Evolutionary conservation across 352 stramenopile genomes (phyloP), one percentile per base, ranked within the genome.

Genomic region (Phytophthora fragariae): DNA sequence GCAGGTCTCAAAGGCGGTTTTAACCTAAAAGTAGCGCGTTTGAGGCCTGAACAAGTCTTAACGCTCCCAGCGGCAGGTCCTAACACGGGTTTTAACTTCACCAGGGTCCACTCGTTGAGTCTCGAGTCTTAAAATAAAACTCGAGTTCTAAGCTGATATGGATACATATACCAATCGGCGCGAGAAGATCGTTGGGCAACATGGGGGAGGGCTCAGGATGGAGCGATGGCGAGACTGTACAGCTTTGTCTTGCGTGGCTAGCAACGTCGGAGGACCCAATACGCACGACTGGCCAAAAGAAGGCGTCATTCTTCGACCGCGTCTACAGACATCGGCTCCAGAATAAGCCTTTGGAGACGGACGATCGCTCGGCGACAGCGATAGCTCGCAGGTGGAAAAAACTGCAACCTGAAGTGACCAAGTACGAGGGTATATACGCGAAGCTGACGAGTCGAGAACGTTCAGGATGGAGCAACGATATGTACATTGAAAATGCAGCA

Each of bases 351-450:
- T 1, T 39, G 11, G 35, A 60, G 6, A 59, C 37, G 11, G 56
- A 65, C 10, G 33, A 12, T 3, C 57, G 47, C 29, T 35, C 33
- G 5, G 53, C 35, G 29, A n/a, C 29, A 12, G 57, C 57, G 0
- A 27, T 66, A 1, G 5, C 58, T 14, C 39, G 65, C 9, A 66
- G 49, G 9, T 66, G 52, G 39, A 66, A 65, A 47, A 66, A 62
- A 9, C 24, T 72, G 56, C 65, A 54, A 1, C 35, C 35, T 44
- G 39, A 62, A 57, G 62, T 62, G 7, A 57, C 27, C 1, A 62
- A 62, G 39, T 69, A 66, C 9, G 50, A 65, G 17, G 65, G 49
- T 9, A 60, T 66, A 4, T 72, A 29, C 35, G 33, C 35, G 27
- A 5, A 61, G 37, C 15, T 8, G 50, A 58, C 63, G 55, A 50